A percentile compares a stretch with the other conserved stretches of the same genome.
Conservation (phyloP, 2,329 filamentous ascomycete genomes). For the Penicillium brevicompactum region DNA sequence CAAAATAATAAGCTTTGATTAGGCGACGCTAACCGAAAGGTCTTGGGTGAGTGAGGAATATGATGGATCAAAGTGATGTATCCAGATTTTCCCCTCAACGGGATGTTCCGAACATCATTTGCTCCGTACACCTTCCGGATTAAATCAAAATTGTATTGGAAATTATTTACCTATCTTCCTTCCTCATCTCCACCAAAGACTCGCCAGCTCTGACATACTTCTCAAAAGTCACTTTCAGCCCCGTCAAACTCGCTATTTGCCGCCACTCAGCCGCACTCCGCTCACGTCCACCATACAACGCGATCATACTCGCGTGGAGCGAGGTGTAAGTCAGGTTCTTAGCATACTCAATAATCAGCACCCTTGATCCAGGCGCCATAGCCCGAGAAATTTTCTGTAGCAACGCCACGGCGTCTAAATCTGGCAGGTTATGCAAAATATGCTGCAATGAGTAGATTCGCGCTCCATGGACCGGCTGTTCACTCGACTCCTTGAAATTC, state of each 20-base stretch:
- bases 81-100: background rate
- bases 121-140: background rate
- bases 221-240: slow-evolving; percentile 40
- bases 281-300: slow-evolving; percentile 37
- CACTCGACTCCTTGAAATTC: slow-evolving; percentile 38
- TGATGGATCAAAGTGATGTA: background rate
- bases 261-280: slow-evolving; percentile 39
- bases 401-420: slow-evolving; percentile 38
- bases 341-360: slow-evolving; percentile 40
- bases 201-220: slow-evolving; percentile 35
- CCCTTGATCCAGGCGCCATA: slow-evolving; percentile 36
- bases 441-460: slow-evolving; percentile 38
- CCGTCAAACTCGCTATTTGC: slow-evolving; percentile 34
- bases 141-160: background rate
- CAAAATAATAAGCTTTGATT: background rate
- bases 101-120: background rate
- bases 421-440: slow-evolving; percentile 42
- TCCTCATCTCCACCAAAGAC: slow-evolving; percentile 40
- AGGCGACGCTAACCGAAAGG: background rate
- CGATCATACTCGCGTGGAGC: slow-evolving; percentile 42
- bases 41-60: slow-evolving; percentile 1
- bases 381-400: slow-evolving; percentile 39
- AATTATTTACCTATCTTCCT: slow-evolving; percentile 4
- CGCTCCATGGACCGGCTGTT: slow-evolving; percentile 37
- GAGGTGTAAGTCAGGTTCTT: slow-evolving; percentile 39